A percentile compares a stretch with the other conserved stretches of the same genome.
Conservation (phyloP, 495 filamentous ascomycete genomes). For the Polyplosphaeria fusca region DNA sequence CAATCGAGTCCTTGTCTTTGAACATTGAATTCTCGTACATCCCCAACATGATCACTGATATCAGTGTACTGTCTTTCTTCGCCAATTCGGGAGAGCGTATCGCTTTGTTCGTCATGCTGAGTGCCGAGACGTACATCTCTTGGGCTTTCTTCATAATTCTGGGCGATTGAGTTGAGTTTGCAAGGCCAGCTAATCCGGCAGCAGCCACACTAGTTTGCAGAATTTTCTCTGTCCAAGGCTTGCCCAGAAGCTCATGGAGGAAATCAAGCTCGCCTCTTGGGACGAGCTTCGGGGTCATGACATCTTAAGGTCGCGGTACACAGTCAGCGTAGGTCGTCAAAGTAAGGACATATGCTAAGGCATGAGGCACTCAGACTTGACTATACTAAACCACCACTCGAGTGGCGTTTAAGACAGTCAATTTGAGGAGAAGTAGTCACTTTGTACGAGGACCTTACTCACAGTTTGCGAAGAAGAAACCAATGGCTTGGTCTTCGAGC, state of each 20-base stretch:
- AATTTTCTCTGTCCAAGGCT: slow-evolving; percentile 1
- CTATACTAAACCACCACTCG: no score
- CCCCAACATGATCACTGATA: slow-evolving; percentile 24
- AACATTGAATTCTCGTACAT: slow-evolving; percentile 27
- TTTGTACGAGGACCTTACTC: no score
- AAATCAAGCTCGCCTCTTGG: slow-evolving; percentile 17
- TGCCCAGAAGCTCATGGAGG: slow-evolving; percentile 2
- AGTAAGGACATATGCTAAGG: no score
- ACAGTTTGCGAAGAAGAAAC: slow-evolving; percentile 22
- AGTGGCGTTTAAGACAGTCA: no score
- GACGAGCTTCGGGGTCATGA: slow-evolving; percentile 1
- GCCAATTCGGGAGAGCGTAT: slow-evolving; percentile 4
- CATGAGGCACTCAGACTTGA: no score
- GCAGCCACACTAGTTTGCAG: slow-evolving; percentile 17
- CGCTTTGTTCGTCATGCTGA: slow-evolving; percentile 19
- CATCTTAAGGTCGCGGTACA: no score
- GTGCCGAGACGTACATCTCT: slow-evolving; percentile 15
- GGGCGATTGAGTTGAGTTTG: slow-evolving; percentile 1
- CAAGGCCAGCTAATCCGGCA: slow-evolving; percentile 17
- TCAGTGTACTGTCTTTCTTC: slow-evolving; percentile 16
- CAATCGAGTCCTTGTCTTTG: slow-evolving; percentile 14
- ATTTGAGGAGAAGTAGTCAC: no score
- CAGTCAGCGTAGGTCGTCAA: no score
- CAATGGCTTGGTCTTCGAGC: slow-evolving; percentile 11
- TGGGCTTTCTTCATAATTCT: slow-evolving; percentile 11